Evolutionary conservation across 805 yeast genomes (phyloP).

Genomic region (Tetrapisispora fleetii): DNA sequence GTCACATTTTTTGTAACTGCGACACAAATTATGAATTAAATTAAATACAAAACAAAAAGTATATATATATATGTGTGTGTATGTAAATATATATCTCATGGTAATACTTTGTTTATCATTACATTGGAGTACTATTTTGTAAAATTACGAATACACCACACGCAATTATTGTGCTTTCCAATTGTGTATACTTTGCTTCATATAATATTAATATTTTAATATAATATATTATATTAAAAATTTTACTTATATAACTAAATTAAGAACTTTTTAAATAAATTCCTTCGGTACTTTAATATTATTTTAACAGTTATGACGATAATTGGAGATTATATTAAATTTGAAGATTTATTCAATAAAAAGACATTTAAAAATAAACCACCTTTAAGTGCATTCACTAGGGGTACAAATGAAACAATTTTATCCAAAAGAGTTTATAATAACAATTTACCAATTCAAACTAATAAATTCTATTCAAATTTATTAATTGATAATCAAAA

Average conservation of each 20-base stretch:
- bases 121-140: no score
- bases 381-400: conserved; percentile 38
- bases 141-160: no score
- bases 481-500: conserved; percentile 56
- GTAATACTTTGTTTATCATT: no score
- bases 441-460: conserved; percentile 42
- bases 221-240: not conserved
- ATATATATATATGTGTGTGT: no score
- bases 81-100: no score
- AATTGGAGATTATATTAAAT: not conserved
- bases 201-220: no score
- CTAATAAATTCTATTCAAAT: conserved; percentile 74
- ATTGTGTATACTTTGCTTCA: not conserved
- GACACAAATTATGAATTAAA: not conserved
- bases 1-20: not conserved
- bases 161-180: not conserved
- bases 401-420: conserved; percentile 31
- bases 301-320: not conserved
- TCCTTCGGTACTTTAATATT: not conserved
- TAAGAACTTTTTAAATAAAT: not conserved
- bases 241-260: not conserved
- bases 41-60: not conserved
- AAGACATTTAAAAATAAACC: conserved; percentile 3
- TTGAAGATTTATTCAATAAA: not conserved
- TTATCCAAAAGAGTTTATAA: conserved; percentile 18